Base-by-base conservation (phyloP, 345 rosid genomes). In the Syzygium aqueum region DNA sequence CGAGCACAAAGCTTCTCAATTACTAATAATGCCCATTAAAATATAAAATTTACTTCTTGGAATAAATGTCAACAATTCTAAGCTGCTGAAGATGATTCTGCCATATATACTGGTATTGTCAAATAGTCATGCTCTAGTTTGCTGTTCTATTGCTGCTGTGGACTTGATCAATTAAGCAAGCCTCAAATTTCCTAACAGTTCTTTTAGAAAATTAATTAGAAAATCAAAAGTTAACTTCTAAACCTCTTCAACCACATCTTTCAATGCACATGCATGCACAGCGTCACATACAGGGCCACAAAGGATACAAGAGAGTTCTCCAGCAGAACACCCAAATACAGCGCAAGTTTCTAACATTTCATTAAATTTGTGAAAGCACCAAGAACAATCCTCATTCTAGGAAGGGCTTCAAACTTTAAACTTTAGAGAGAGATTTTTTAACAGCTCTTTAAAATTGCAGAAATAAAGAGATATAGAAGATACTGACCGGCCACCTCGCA, bases 401-500 rank as follows among this genome's bases (percentile, higher is more conserved):
- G 85, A 52, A 84, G 61, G 59, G 46, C 80, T 73, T 73, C 80
- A 73, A 73, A 73, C 46, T 33, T 65, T 67, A 67, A 84, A 13
- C 28, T 2, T 57, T 25, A 63, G 15, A 61, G 33, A 59, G 52
- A 59, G 65, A 57, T 8, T 73, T 27, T 33, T 84, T 37, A 78
- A 40, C 25, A 84, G 40, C 37, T 40, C 49, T 16, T 21, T 15
- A 86, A 10, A 49, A 86, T 50, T 51, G 40, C 23, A 16, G 11
- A 80, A 15, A 10, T 40, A 57, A 89, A 91, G 49, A 87, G 17
- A 84, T 57, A 59, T 78, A 67, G 88, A 83, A 86, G 28, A 46
- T 51, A 92, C 93, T 90, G 53, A 95, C 99, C 95, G 89, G 88
- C 97, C 96, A 85, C 98, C 94, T 88, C 90, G 94, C 88, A 92